Conservation (phyloP, 208 protist species). For the Novymonas esmeraldas region DNA sequence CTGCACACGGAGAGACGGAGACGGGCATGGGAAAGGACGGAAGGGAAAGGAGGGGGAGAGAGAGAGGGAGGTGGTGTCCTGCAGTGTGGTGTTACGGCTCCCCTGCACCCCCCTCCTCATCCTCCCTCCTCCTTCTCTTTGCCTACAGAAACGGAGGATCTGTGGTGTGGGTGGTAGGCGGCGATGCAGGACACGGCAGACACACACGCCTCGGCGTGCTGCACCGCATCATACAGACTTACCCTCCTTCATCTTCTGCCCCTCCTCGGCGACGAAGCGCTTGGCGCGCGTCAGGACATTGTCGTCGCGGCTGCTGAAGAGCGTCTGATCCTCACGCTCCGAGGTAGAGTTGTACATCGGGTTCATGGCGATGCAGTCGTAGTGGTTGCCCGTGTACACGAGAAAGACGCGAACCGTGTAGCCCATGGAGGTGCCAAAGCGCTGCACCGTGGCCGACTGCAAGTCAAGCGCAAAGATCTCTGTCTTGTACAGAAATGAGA, state of each 20-base stretch:
- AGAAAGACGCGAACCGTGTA: slow-evolving; percentile 89
- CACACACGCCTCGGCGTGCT: too few relatives aligned
- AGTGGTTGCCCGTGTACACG: slow-evolving; percentile 95
- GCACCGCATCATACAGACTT: slow-evolving; percentile 6
- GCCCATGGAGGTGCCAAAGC: slow-evolving; percentile 80
- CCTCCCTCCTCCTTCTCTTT: not conserved
- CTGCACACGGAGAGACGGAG: too few relatives aligned
- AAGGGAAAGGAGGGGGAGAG: too few relatives aligned
- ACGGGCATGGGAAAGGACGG: too few relatives aligned
- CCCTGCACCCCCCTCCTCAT: too few relatives aligned
- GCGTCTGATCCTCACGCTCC: slow-evolving; percentile 84
- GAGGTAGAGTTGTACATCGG: slow-evolving; percentile 59
- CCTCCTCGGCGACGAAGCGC: slow-evolving; percentile 84
- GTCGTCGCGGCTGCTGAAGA: slow-evolving; percentile 87
- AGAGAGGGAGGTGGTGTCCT: too few relatives aligned
- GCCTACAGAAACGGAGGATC: not conserved
- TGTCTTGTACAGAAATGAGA: slow-evolving; percentile 83
- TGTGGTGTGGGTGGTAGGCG: too few relatives aligned
- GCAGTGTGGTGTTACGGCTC: too few relatives aligned
- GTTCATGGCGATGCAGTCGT: slow-evolving; percentile 93
- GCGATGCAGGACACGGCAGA: too few relatives aligned
- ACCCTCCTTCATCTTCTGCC: slow-evolving; percentile 38
- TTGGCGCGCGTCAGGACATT: slow-evolving; percentile 68
- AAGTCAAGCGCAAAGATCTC: slow-evolving; percentile 92
- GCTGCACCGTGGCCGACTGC: slow-evolving; percentile 72